These are phyloP conservation scores for Pythium inflatum DNA, from an alignment of 352 stramenopile species.

Conservation along the genomic window DNA sequence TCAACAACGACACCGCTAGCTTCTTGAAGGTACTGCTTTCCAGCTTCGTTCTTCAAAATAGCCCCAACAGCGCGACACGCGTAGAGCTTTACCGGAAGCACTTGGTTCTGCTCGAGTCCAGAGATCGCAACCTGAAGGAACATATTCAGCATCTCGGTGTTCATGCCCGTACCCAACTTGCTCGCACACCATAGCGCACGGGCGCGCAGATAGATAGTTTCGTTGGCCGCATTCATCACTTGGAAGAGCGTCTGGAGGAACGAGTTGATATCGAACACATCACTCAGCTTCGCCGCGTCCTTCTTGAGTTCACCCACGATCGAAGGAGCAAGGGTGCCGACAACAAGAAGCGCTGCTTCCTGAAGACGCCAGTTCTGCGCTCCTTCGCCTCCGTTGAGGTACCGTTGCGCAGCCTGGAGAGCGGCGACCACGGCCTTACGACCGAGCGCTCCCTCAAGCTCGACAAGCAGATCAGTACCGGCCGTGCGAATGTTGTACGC, in stretches of 20 bases:
- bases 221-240: constrained; percentile 66
- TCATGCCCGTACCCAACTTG: constrained; percentile 72
- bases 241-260: constrained; percentile 81
- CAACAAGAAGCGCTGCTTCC: constrained; percentile 73
- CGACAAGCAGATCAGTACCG: constrained; percentile 60
- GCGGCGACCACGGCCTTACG: constrained; percentile 59
- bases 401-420: constrained; percentile 64
- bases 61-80: constrained; percentile 75
- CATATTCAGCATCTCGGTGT: constrained; percentile 64
- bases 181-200: constrained; percentile 84
- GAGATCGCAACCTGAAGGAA: constrained; percentile 80
- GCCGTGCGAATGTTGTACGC: constrained; percentile 79
- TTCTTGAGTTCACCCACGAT: constrained; percentile 64
- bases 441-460: constrained; percentile 70
- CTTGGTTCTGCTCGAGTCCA: constrained; percentile 66
- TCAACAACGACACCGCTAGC: constrained; percentile 56
- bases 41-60: constrained; percentile 64
- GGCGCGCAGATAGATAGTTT: constrained; percentile 79
- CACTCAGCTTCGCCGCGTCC: constrained; percentile 46
- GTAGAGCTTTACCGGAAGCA: constrained; percentile 80
- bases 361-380: constrained; percentile 63
- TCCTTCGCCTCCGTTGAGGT: constrained; percentile 48
- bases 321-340: constrained; percentile 64
- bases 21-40: constrained; percentile 61
- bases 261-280: constrained; percentile 56